phyloP scores from a whole-genome alignment of 2,329 filamentous ascomycete genomes.

The Trichoderma arundinaceum region DNA sequence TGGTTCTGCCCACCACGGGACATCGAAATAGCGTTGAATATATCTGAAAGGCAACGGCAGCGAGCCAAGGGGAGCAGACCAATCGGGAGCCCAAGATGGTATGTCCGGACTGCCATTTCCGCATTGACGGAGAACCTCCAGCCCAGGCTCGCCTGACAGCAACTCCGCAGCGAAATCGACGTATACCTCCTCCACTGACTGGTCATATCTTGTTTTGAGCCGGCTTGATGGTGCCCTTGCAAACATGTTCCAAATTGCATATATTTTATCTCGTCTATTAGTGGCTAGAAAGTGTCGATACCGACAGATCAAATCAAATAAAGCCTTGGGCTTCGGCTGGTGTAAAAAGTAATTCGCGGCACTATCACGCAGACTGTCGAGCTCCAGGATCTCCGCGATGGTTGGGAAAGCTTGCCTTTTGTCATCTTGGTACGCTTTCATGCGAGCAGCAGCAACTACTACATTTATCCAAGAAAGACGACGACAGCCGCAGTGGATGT shows the following conservation, averaged over 20 bases:
- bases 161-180: slow-evolving; percentile 1
- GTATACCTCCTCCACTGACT: slow-evolving; percentile 1
- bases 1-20: slow-evolving; percentile 19
- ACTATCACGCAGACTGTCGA: slow-evolving; percentile 15
- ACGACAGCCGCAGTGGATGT: background rate
- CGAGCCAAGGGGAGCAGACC: background rate
- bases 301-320: slow-evolving; percentile 9
- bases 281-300: slow-evolving; percentile 10
- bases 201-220: slow-evolving; percentile 13
- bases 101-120: background rate
- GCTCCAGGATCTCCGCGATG: slow-evolving; percentile 11
- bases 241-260: slow-evolving; percentile 25
- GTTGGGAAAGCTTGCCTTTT: slow-evolving; percentile 1
- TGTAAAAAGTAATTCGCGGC: background rate
- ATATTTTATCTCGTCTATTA: slow-evolving; percentile 8
- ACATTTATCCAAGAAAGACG: slow-evolving; percentile 1
- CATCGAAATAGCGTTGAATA: slow-evolving; percentile 17
- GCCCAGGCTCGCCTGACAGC: background rate
- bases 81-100: slow-evolving; percentile 12
- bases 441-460: slow-evolving; percentile 9
- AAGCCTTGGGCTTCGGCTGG: background rate
- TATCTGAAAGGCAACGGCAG: background rate
- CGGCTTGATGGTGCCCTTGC: background rate
- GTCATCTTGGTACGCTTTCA: slow-evolving; percentile 13
- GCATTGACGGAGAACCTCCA: slow-evolving; percentile 14